phyloP scores from a whole-genome alignment of 257 asterid species.

The Ballota nigra region DNA sequence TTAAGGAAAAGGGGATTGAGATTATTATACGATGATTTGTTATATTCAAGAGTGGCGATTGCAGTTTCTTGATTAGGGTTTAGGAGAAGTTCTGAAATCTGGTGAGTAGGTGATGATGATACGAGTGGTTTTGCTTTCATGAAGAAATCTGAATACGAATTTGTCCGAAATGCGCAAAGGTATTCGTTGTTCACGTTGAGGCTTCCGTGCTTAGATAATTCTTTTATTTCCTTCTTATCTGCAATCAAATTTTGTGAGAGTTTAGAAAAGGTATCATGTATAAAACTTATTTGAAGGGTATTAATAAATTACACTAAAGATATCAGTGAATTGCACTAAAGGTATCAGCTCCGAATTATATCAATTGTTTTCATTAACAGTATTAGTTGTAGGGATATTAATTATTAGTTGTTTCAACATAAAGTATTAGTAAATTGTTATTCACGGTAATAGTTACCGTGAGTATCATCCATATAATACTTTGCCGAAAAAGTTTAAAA shows the following conservation, averaged over 20 bases:
- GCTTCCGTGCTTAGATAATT: not conserved
- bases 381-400: no score
- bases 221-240: conserved; percentile 34
- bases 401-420: no score
- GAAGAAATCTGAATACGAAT: conserved; percentile 54
- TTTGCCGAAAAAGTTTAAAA: no score
- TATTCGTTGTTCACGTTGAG: conserved; percentile 54
- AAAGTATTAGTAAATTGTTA: no score
- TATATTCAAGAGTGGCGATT: conserved; percentile 40
- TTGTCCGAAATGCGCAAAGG: conserved; percentile 54
- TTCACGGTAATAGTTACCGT: no score
- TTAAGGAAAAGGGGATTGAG: conserved; percentile 46
- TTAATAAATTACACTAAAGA: no score
- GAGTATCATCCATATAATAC: no score
- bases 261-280: no score
- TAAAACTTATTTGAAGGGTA: no score
- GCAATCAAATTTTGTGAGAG: conserved; percentile 22
- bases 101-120: not conserved
- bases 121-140: conserved; percentile 46
- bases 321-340: no score
- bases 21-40: conserved; percentile 17
- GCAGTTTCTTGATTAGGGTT: conserved; percentile 57
- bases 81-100: conserved; percentile 40
- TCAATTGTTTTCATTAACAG: no score
- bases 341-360: no score